Evolutionary conservation across 352 stramenopile genomes (phyloP), one percentile per base, ranked within the genome.

Genomic region (Phytophthora melonis): DNA sequence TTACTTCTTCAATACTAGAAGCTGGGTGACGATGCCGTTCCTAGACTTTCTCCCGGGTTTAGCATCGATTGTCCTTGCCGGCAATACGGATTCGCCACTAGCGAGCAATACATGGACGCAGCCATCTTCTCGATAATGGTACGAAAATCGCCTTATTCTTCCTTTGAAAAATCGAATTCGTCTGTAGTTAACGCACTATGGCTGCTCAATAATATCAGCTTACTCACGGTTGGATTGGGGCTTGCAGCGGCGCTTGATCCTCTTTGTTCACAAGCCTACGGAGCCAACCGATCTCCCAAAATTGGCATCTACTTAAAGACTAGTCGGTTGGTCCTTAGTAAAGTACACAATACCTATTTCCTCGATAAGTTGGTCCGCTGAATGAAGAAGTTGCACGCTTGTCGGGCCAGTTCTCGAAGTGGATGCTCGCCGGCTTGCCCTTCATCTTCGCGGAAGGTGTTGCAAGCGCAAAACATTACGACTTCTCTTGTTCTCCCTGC

Each of bases 241-340:
- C 70, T 93, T 3, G 73, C 84, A 18, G 88, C 80, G n/a, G 86
- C 84, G 6, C 79, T 94, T 54, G 88, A 94, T 62, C 93, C 88
- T 66, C 78, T 94, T 13, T 93, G 84, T 54, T 80, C 77, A 11
- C 79, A 92, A 54, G 85, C 87, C 25, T 87, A 78, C 59, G 87
- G 87, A 52, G 87, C 86, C 1, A 79, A 81, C 32, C 70, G 79
- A 6, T 62, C 66, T 13, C 70, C 81, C 2, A 87, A 88, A 69
- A 93, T 97, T 65, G 90, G 90, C 23, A 79, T 84, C 55, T 94
- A 93, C 74, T 79, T 92, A 49, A 81, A 95, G 57, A 89, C 78
- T 1, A 85, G 85, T 0, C 32, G 91, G 1, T 25, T 92, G 25
- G 78, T 93, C 5, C 67, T 94, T 41, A 57, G 43, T 52, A 50